A percentile compares a stretch with the other conserved stretches of the same genome.
Conservation (phyloP, 2,329 filamentous ascomycete species). For the Xylaria arbuscula region DNA sequence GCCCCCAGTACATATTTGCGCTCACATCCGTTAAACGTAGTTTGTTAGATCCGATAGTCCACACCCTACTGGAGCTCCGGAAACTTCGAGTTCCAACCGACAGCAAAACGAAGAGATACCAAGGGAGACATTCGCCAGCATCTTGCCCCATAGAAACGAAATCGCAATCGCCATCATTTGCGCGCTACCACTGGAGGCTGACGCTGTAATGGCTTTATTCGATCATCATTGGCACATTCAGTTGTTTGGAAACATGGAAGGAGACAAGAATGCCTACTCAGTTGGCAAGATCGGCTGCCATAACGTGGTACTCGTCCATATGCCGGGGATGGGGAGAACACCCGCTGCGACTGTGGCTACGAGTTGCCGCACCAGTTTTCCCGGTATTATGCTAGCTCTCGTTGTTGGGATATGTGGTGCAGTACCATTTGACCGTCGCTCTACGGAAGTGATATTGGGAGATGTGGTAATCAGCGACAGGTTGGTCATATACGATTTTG, state of each 20-base stretch:
- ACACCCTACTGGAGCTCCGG: not conserved
- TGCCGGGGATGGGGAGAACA: constrained; percentile 21
- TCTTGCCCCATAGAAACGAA: constrained; percentile 6
- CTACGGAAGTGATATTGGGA: constrained; percentile 15
- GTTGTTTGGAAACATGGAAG: not conserved
- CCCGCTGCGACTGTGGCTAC: constrained; percentile 15
- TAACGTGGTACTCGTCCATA: constrained; percentile 23
- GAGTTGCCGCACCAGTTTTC: constrained; percentile 20
- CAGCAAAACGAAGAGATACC: not conserved
- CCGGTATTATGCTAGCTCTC: constrained; percentile 4
- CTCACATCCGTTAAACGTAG: not conserved
- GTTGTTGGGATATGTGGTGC: constrained; percentile 24
- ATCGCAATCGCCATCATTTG: constrained; percentile 20
- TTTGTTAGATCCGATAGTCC: not conserved
- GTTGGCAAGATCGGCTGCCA: constrained; percentile 23
- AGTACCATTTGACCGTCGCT: constrained; percentile 7
- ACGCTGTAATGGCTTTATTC: constrained; percentile 15
- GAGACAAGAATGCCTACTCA: constrained; percentile 23
- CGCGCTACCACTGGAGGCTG: constrained; percentile 16
- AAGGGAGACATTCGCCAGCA: not conserved
- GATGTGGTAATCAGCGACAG: constrained; percentile 24
- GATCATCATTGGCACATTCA: constrained; percentile 25
- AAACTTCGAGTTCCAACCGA: not conserved
- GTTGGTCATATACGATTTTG: constrained; percentile 23
- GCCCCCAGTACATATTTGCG: not conserved